Evolutionary conservation across 108 stramenopile species (phyloP), one percentile per base, ranked within the genome.

Genomic region (Fistulifera solaris): DNA sequence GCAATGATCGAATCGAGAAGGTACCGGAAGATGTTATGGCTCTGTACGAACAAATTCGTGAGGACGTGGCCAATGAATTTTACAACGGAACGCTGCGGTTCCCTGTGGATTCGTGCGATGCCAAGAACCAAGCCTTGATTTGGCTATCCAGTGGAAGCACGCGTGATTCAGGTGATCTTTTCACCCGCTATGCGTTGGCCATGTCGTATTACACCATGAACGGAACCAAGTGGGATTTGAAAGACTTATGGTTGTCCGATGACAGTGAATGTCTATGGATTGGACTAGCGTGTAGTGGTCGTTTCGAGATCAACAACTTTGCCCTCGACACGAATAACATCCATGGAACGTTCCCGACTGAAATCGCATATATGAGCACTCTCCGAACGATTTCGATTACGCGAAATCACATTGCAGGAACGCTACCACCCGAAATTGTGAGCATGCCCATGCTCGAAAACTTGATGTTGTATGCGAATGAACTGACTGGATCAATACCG

Each of bases 351-450:
- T 47, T 87, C 39, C 86, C 86, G 13, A 64, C 73, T 38, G 76
- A 77, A 42, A 51, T 87, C 6, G 70, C 62, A 13, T 21, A 26
- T 2, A 52, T 83, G 58, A 56, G 35, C 27, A 61, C 61, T 48
- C 49, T 76, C 48, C 52, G 52, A 19, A 24, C 65, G 15, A 17
- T 88, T 31, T 52, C 66, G 23, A 41, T 77, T 22, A 77, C 74
- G 10, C 54, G 69, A 27, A 83, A 76, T 47, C 58, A 73, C 43
- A 55, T 89, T 38, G 66, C 70, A 5, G 82, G 84, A 24, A 77
- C 82, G 0, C 80, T 90, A 52, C 89, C 85, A 13, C 27, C 61
- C 6, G 72, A 74, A 19, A 13, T 84, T 43, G 62, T 66, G 28
- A 48, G 27, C 38, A 65, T 71, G 63, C 65, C 71, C 16, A 63